Evolutionary conservation across 768 basidiomycete genomes (phyloP).

Genomic region (Tubosaeta sp.): DNA sequence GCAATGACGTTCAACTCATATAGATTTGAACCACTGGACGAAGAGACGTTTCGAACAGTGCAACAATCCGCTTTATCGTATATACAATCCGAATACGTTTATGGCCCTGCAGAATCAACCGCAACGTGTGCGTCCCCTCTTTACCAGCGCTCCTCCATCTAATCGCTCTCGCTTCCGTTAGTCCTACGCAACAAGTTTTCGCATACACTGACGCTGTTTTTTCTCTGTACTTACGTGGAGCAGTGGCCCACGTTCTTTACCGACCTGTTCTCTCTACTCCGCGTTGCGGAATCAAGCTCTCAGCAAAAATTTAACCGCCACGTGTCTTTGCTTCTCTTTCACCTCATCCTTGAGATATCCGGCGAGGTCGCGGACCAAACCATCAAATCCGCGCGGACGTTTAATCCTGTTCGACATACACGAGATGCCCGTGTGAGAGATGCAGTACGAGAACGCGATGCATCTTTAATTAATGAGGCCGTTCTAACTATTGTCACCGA

Average conservation of each 20-base stretch:
- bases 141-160: not conserved
- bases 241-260: slow-evolving; percentile 86
- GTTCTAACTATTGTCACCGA: slow-evolving; percentile 81
- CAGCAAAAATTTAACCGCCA: slow-evolving; percentile 72
- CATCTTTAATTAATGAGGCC: slow-evolving; percentile 78
- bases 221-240: slow-evolving; percentile 80
- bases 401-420: slow-evolving; percentile 61
- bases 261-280: slow-evolving; percentile 72
- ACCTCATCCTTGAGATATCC: slow-evolving; percentile 89
- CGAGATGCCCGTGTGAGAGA: slow-evolving; percentile 87
- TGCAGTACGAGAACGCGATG: slow-evolving; percentile 86
- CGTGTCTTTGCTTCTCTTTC: slow-evolving; percentile 85
- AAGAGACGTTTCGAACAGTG: slow-evolving; percentile 63
- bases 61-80: slow-evolving; percentile 78
- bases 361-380: slow-evolving; percentile 96
- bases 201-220: slow-evolving; percentile 84
- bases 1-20: not conserved
- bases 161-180: slow-evolving; percentile 29
- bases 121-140: slow-evolving; percentile 66
- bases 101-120: slow-evolving; percentile 77
- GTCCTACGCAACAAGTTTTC: slow-evolving; percentile 95
- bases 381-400: slow-evolving; percentile 81
- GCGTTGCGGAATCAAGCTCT: slow-evolving; percentile 51
- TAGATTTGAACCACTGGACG: slow-evolving; percentile 65
- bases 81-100: slow-evolving; percentile 84